These are phyloP conservation scores for Dictyostelium citrinum DNA, from an alignment of 78 protist species.

Conservation along the genomic window DNA sequence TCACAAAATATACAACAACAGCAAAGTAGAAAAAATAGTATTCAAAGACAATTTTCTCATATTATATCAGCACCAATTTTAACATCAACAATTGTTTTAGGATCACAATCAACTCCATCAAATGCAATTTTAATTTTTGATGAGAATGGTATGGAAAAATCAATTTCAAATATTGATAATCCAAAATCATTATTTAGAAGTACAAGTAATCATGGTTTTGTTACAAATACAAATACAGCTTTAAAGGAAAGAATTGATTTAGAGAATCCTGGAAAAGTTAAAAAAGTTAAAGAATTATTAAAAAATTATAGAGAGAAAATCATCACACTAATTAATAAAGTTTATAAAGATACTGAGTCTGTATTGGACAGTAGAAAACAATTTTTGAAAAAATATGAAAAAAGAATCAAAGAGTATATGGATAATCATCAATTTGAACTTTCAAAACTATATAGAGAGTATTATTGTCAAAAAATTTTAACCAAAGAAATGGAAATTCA, in stretches of 20 bases:
- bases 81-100: neutral
- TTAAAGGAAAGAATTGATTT: constrained; percentile 20
- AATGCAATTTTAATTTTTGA: neutral
- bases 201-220: neutral
- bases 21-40: neutral
- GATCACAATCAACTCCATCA: neutral
- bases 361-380: neutral
- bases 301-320: constrained; percentile 30
- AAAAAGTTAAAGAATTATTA: constrained; percentile 50
- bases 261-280: constrained; percentile 44
- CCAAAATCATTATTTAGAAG: neutral
- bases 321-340: constrained; percentile 23
- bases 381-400: constrained; percentile 2
- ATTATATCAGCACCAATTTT: neutral
- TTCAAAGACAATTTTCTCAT: neutral
- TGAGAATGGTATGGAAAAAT: neutral
- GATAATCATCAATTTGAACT: constrained; percentile 31
- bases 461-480: neutral
- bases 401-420: neutral
- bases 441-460: neutral
- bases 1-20: neutral
- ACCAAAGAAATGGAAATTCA: neutral
- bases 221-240: neutral
- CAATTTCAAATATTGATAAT: neutral
- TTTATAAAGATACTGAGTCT: constrained; percentile 8